Conservation (phyloP, 495 filamentous ascomycete genomes). For the Daldinia loculata region DNA sequence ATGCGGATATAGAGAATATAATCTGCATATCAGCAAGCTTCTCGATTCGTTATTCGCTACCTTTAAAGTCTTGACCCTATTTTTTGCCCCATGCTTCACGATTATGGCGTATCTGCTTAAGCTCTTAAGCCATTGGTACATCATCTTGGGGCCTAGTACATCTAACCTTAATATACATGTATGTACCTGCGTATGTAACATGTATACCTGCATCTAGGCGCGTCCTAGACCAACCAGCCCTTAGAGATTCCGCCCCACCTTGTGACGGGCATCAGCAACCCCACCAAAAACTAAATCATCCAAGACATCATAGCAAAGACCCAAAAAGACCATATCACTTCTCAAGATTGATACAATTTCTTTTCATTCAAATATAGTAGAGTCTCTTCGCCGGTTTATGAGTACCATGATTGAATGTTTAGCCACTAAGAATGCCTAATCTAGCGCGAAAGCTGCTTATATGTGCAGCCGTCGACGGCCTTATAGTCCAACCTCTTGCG, state of each 20-base stretch:
- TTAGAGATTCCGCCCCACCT: constrained; percentile 26
- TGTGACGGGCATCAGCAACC: constrained; percentile 44
- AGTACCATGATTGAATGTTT: constrained; percentile 26
- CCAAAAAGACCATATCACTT: constrained; percentile 18
- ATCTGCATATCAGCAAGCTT: constrained; percentile 3
- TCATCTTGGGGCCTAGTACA: constrained; percentile 1
- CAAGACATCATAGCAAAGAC: constrained; percentile 23
- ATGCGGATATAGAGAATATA: constrained; percentile 20
- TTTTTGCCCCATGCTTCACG: not conserved
- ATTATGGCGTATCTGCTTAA: not conserved
- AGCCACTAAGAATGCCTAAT: constrained; percentile 67
- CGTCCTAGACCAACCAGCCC: constrained; percentile 1
- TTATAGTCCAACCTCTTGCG: constrained; percentile 77
- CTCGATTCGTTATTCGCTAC: not conserved
- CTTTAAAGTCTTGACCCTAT: not conserved
- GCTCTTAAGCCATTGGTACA: constrained; percentile 4
- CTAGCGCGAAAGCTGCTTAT: constrained; percentile 81
- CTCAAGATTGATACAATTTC: constrained; percentile 9
- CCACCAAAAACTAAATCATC: constrained; percentile 34
- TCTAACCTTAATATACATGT: not conserved
- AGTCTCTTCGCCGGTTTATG: not conserved
- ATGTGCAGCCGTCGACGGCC: constrained; percentile 84
- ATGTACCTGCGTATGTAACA: constrained; percentile 7
- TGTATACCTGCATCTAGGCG: constrained; percentile 8
- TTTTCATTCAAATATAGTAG: not conserved